Evolutionary conservation across 2,329 filamentous ascomycete genomes (phyloP).

Genomic region (Aspergillus caelatus): DNA sequence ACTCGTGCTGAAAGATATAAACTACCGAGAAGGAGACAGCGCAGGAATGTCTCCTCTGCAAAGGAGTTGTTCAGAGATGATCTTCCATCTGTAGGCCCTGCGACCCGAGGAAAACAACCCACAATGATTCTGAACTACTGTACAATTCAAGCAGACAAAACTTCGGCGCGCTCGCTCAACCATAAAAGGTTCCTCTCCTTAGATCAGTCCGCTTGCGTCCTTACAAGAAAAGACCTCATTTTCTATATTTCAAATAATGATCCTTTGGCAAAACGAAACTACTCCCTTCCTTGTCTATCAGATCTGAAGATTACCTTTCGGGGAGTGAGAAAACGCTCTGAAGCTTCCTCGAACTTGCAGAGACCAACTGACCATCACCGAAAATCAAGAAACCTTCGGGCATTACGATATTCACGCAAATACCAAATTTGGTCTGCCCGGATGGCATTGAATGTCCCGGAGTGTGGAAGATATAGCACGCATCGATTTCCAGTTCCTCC

Average conservation of each 20-base stretch:
- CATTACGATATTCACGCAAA: conserved; percentile 22
- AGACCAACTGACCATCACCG: background rate
- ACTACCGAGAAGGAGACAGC: background rate
- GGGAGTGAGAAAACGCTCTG: background rate
- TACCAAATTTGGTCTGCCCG: conserved; percentile 41
- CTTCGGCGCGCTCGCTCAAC: background rate
- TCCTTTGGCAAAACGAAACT: conserved; percentile 3
- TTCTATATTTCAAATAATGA: background rate
- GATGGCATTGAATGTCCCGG: conserved; percentile 36
- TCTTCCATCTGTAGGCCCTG: background rate
- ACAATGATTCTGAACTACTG: background rate
- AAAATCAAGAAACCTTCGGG: background rate
- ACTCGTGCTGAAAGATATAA: background rate
- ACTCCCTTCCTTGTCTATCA: conserved; percentile 24
- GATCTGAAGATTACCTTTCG: background rate
- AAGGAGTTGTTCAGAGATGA: background rate
- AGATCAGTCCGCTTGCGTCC: background rate
- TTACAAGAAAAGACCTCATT: background rate
- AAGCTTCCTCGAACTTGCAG: background rate
- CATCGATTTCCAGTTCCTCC: conserved; percentile 34
- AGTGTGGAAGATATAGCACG: conserved; percentile 15
- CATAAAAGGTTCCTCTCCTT: background rate
- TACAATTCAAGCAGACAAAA: background rate
- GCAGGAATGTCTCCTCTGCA: background rate
- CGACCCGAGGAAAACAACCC: no score